Evolutionary conservation across 768 basidiomycete genomes (phyloP).

Genomic region (Naganishia friedmannii): DNA sequence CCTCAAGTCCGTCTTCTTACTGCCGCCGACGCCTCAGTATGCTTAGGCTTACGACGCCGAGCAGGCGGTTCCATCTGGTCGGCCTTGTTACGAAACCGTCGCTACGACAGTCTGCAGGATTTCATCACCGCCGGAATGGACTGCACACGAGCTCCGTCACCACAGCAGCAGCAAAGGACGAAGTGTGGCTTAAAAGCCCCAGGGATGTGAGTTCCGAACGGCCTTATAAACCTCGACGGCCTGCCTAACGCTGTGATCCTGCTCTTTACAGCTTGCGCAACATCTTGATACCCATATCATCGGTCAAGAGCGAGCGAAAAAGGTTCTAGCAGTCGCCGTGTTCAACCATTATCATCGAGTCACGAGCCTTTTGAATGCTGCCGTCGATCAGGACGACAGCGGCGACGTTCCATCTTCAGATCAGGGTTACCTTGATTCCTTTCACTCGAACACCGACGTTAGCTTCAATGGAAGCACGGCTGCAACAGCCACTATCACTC

Average conservation of each 20-base stretch:
- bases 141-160: background rate
- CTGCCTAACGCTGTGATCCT: background rate
- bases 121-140: background rate
- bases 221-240: background rate
- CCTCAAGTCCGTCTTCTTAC: background rate
- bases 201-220: slow-evolving; percentile 18
- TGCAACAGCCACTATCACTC: slow-evolving; percentile 8
- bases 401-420: background rate
- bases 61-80: background rate
- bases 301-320: slow-evolving; percentile 89
- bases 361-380: slow-evolving; percentile 9
- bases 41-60: background rate
- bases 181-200: slow-evolving; percentile 29
- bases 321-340: slow-evolving; percentile 86
- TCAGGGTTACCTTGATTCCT: background rate
- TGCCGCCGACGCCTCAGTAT: background rate
- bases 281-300: slow-evolving; percentile 86
- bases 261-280: slow-evolving; percentile 64
- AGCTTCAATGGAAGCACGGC: background rate
- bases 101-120: too few relatives aligned
- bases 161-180: background rate
- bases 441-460: background rate
- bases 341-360: slow-evolving; percentile 89
- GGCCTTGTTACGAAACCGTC: background rate
- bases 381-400: background rate